Evolutionary conservation across 2,329 filamentous ascomycete species (phyloP), one percentile per base, ranked within the genome.

Genomic region (Fusarium oligoseptatum): DNA sequence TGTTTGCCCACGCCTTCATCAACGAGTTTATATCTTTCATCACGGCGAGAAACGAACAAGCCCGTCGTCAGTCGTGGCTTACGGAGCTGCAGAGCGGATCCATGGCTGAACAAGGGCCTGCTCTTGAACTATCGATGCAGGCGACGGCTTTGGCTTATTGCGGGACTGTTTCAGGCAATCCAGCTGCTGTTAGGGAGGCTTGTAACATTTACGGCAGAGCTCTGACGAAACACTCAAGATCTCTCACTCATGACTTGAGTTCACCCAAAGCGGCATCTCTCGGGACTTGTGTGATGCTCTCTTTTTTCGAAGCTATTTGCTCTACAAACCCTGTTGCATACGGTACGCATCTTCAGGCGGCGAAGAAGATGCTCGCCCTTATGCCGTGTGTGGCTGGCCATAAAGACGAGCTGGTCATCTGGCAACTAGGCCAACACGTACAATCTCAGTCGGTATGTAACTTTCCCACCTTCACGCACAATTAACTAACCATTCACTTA

Each of bases 11-110:
- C 22, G 36, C 22, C 56, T 60, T 60, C 17, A 60, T 60, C 17
- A 60, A 22, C 4, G 56, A 60, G 56, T 60, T 60, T 10, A 27
- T 60, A 17, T 60, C 56, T 6, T 60, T 60, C 56, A 60, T 60
- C 10, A 60, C 56, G 4, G 56, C 56, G 15, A 60, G 56, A 11
- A 60, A n/a, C 22, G 56, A 60, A 29, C 34, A 60, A 12, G 36
- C 56, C 2, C 56, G 56, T 27, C 56, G 56, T 41, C 56, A 27
- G 6, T 60, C 56, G 2, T 60, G 56, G 56, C 56, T 60, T 8
- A 20, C 56, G 5, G 36, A 60, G 22, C 22, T 60, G 4, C 56
- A 60, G 17, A 24, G 15, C 15, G 56, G 56, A 20, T 60, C 36
- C 10, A 39, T 60, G 20, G 56, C 24, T 9, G 56, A 60, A 3